Evolutionary conservation across 345 rosid species (phyloP), one percentile per base, ranked within the genome.

Genomic region (Populus euphratica): DNA sequence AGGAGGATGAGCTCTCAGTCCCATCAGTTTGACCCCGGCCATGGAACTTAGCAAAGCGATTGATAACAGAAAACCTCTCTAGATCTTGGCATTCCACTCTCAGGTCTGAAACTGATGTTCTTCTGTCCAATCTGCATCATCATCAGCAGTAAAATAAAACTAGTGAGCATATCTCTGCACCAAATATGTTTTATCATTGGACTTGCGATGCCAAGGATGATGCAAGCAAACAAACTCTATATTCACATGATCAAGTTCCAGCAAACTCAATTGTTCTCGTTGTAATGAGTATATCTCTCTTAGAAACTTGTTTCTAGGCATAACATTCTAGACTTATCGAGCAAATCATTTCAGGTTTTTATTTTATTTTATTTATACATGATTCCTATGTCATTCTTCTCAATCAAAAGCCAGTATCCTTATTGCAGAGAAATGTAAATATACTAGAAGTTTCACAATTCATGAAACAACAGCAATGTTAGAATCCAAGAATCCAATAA

Each of bases 31-130:
- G 97, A 23, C 84, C 90, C 82, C 94, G 80, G 13, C 91, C 90
- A 75, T 93, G 91, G 78, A 93, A 93, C 83, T 83, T 95, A n/a
- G 98, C 98, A 85, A 95, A 93, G 36, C 96, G 99, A 84, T 92
- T 93, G 59, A 95, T 91, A 49, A 93, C 90, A 67, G 91, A 85
- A 76, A 90, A 86, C 81, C 81, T 93, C 88, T 91, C 98, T 63
- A 92, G 79, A 71, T 95, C 97, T 76, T 90, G 87, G 68, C 89
- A 89, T 78, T 95, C 99, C 56, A 92, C 83, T 85, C 88, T 86
- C 83, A 95, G 49, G 84, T 91, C 97, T 66, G 86, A 29, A 36
- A 91, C 74, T 41, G 94, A 88, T 71, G 81, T 78, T 82, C 89
- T 84, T 78, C 86, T 91, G 67, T 93, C 92, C 87, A 92, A 79